A percentile compares a stretch with the other conserved stretches of the same genome.
These are phyloP conservation scores for Trichosanthes cucumerina DNA, from an alignment of 306 rosid genomes.

Conservation along the genomic window DNA sequence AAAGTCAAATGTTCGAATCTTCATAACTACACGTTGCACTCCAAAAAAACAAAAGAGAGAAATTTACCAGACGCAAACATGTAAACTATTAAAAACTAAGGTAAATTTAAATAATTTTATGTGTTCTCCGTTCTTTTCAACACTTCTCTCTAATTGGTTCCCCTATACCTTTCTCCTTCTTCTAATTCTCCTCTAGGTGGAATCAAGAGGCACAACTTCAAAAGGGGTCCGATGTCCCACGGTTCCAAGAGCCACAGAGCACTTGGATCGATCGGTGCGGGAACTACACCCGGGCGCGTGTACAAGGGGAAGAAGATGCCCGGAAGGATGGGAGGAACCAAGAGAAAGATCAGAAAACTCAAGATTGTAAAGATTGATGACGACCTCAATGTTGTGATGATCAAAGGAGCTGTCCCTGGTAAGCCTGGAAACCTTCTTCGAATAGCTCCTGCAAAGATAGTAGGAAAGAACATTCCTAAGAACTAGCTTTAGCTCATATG, in stretches of 20 bases:
- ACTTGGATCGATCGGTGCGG: conserved; percentile 89
- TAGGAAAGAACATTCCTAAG: conserved; percentile 88
- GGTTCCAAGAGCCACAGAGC: conserved; percentile 97
- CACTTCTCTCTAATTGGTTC: not conserved
- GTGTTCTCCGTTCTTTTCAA: not conserved
- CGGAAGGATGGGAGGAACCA: conserved; percentile 96
- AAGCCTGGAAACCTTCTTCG: conserved; percentile 94
- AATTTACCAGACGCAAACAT: not conserved
- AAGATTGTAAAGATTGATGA: conserved; percentile 81
- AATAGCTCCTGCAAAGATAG: conserved; percentile 89
- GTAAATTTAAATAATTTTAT: not conserved
- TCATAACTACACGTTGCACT: too few species aligned
- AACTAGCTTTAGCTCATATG: conserved; percentile 21
- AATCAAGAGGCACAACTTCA: conserved; percentile 75
- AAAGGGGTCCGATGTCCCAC: conserved; percentile 79
- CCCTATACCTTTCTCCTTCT: not conserved
- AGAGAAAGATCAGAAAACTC: conserved; percentile 79
- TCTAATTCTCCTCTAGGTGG: conserved; percentile 39
- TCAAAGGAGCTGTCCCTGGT: conserved; percentile 93
- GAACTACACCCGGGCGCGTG: conserved; percentile 88
- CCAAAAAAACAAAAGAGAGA: too few species aligned
- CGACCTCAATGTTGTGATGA: conserved; percentile 77
- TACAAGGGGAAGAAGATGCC: conserved; percentile 98
- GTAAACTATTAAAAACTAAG: not conserved
- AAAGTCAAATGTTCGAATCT: too few species aligned